Percentiles rank a stretch among this genome's conserved stretches.
phyloP scores from a whole-genome alignment of 345 rosid species.

The Eucalyptus globulus region DNA sequence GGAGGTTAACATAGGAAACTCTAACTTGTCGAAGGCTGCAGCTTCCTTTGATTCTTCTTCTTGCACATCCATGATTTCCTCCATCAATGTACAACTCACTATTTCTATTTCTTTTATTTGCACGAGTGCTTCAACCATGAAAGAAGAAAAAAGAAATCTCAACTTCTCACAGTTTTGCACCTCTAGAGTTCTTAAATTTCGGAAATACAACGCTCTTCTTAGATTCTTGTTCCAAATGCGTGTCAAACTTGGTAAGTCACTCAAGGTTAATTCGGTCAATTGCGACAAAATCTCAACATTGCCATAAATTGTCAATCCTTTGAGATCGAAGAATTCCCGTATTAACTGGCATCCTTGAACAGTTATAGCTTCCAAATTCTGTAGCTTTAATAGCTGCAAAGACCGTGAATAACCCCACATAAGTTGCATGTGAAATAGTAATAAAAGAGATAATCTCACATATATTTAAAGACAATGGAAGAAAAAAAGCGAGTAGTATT shows the following conservation, averaged over 20 bases:
- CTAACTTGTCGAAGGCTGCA: background rate
- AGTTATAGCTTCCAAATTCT: background rate
- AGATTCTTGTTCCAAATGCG: background rate
- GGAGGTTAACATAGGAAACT: no score
- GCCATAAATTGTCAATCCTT: fast-evolving
- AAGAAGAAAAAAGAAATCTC: background rate
- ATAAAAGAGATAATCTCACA: no score
- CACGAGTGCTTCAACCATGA: background rate
- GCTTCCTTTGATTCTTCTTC: background rate
- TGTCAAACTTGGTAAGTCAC: background rate
- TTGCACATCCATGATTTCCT: background rate
- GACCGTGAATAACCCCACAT: no score
- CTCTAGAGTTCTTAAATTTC: background rate
- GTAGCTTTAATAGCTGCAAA: no score
- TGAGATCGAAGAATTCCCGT: background rate
- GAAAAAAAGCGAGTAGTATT: no score
- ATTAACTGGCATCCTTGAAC: background rate
- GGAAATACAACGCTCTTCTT: background rate
- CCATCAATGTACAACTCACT: background rate
- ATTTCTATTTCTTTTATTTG: background rate
- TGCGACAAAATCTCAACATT: background rate
- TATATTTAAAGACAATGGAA: no score
- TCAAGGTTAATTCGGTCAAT: background rate
- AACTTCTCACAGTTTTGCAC: background rate
- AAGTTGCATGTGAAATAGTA: no score